These are phyloP conservation scores for Lachancea kluyveri DNA, from an alignment of 805 yeast genomes.

Conservation along the genomic window DNA sequence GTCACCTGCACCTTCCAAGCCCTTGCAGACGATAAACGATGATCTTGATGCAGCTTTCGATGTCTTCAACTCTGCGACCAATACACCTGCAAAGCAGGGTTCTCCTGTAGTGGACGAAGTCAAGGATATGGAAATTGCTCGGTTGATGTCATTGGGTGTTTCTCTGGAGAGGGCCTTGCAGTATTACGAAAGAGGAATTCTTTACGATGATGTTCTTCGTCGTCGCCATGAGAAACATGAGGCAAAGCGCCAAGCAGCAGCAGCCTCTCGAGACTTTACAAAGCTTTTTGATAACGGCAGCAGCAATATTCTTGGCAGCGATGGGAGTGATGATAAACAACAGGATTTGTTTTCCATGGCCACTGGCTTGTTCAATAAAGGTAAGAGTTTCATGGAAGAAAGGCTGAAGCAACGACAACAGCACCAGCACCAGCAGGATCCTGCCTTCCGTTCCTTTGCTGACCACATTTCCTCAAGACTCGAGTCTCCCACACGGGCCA, in stretches of 20 bases:
- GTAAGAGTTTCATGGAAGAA: slow-evolving; percentile 26
- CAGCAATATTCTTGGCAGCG: neutral
- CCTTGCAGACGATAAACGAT: slow-evolving; percentile 6
- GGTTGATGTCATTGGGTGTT: slow-evolving; percentile 28
- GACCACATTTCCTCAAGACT: slow-evolving; percentile 1
- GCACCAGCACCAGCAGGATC: slow-evolving; percentile 1
- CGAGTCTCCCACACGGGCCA: too few relatives aligned
- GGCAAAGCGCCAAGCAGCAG: neutral
- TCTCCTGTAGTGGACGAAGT: slow-evolving; percentile 24
- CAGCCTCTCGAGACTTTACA: neutral
- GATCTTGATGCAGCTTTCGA: slow-evolving; percentile 22
- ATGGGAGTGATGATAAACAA: slow-evolving; percentile 7
- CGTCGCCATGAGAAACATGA: neutral
- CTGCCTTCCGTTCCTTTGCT: slow-evolving; percentile 1
- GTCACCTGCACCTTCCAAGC: too few relatives aligned
- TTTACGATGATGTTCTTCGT: slow-evolving; percentile 19
- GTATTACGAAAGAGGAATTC: slow-evolving; percentile 19
- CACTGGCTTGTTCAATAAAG: slow-evolving; percentile 24
- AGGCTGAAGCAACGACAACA: slow-evolving; percentile 4
- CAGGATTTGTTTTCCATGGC: slow-evolving; percentile 23
- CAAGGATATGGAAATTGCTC: slow-evolving; percentile 31
- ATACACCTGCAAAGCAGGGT: neutral
- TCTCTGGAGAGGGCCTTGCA: slow-evolving; percentile 19
- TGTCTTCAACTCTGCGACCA: slow-evolving; percentile 10
- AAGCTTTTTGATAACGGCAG: neutral